phyloP scores from a whole-genome alignment of 768 basidiomycete genomes.

The Russula vinacea region DNA sequence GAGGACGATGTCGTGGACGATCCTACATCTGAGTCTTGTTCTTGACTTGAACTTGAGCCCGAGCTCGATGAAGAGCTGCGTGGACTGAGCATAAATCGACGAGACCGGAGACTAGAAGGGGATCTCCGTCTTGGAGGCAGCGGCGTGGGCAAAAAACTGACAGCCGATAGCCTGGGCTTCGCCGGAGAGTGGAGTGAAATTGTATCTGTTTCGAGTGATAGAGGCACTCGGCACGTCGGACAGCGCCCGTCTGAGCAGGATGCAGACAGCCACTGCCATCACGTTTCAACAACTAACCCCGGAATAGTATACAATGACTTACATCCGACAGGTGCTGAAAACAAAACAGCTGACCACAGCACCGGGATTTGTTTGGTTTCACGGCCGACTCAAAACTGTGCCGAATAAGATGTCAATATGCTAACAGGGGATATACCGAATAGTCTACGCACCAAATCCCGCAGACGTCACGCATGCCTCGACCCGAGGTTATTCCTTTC shows the following conservation, averaged over 20 bases:
- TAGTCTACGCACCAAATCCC: conserved; percentile 29
- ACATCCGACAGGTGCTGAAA: conserved; percentile 31
- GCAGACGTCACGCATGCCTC: conserved; percentile 27
- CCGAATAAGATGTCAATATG: conserved; percentile 19
- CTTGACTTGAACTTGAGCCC: conserved; percentile 22
- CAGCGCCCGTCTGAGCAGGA: conserved; percentile 29
- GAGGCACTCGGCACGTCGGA: conserved; percentile 29
- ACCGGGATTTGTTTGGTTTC: conserved; percentile 30
- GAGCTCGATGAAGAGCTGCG: conserved; percentile 12
- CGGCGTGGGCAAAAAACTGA: conserved; percentile 9
- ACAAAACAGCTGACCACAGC: conserved; percentile 31
- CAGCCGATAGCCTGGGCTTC: conserved; percentile 4
- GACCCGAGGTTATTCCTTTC: conserved; percentile 21
- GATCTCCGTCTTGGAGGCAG: conserved; percentile 11
- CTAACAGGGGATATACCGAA: neutral
- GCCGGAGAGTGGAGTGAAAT: conserved; percentile 28
- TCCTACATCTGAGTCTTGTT: conserved; percentile 19
- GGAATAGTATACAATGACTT: conserved; percentile 1
- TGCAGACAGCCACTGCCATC: conserved; percentile 25
- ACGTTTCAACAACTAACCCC: neutral
- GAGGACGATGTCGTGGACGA: conserved; percentile 24
- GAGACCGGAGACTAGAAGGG: conserved; percentile 7
- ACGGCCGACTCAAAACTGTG: conserved; percentile 28
- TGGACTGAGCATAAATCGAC: conserved; percentile 7
- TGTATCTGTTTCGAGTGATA: conserved; percentile 28